Percentiles rank a stretch among this genome's conserved stretches.
Conservation (phyloP, 805 yeast species). For the Clavispora fructus region DNA sequence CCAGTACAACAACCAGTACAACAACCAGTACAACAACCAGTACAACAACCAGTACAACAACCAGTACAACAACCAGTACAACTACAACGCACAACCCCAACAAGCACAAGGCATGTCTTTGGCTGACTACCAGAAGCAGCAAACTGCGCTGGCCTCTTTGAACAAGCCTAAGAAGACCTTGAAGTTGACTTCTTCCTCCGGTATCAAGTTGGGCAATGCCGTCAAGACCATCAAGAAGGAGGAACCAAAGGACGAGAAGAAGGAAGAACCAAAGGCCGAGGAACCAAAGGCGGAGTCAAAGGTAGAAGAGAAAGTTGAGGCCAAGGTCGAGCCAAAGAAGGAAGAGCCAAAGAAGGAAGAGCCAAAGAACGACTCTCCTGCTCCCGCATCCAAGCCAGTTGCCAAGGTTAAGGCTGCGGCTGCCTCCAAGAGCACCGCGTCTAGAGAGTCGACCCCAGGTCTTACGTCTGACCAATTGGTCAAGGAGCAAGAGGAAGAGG, state of each 20-base stretch:
- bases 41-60: conserved; percentile 13
- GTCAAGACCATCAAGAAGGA: conserved; percentile 28
- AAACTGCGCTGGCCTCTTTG: conserved; percentile 36
- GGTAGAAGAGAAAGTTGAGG: conserved; percentile 10
- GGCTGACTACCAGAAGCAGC: conserved; percentile 76
- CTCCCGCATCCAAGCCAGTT: conserved; percentile 8
- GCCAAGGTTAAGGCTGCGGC: conserved; percentile 3
- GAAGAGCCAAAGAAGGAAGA: conserved; percentile 5
- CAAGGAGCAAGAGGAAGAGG: conserved; percentile 71
- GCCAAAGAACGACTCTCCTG: conserved; percentile 6
- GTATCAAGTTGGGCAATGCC: conserved; percentile 50
- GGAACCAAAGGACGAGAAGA: conserved; percentile 27
- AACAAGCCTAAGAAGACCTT: conserved; percentile 62
- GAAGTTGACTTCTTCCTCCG: conserved; percentile 60
- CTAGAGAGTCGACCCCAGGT: conserved; percentile 18
- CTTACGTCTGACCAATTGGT: conserved; percentile 45
- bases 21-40: conserved; percentile 21
- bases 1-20: conserved; percentile 14
- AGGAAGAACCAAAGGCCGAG: conserved; percentile 25
- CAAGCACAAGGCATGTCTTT: conserved; percentile 54
- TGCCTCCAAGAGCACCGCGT: conserved; percentile 10
- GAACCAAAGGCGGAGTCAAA: conserved; percentile 21
- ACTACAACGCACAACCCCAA: conserved; percentile 14
- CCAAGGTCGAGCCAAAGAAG: conserved; percentile 6
- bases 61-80: conserved; percentile 16